Conservation (phyloP, 2,329 filamentous ascomycete species). For the Fusarium mundagurra region DNA sequence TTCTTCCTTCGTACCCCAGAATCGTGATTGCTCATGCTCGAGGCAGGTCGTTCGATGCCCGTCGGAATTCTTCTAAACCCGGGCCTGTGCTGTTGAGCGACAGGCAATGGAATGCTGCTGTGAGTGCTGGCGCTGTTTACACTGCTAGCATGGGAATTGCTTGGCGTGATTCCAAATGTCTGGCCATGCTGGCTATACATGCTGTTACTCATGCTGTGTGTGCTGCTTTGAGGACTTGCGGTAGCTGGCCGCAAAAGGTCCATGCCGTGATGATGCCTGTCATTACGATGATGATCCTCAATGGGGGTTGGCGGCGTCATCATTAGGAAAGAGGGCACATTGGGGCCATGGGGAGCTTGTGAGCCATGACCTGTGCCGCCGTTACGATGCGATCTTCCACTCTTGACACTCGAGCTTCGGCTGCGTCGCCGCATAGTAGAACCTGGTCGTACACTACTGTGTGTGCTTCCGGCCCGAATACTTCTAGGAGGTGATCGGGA, state of each 20-base stretch:
- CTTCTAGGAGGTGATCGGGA: conserved; percentile 68
- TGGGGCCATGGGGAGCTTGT: conserved; percentile 36
- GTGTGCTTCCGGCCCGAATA: conserved; percentile 57
- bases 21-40: conserved; percentile 46
- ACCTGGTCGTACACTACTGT: conserved; percentile 57
- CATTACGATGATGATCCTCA: conserved; percentile 39
- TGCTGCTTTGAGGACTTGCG: conserved; percentile 44
- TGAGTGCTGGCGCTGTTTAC: conserved; percentile 29
- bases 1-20: conserved; percentile 43
- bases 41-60: conserved; percentile 44
- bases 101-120: conserved; percentile 24
- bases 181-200: conserved; percentile 21
- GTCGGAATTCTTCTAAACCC: conserved; percentile 39
- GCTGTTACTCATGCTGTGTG: conserved; percentile 34
- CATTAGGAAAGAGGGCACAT: conserved; percentile 55
- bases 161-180: conserved; percentile 11
- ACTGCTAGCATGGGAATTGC: conserved; percentile 21
- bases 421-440: conserved; percentile 55
- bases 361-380: conserved; percentile 41
- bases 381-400: conserved; percentile 54
- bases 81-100: conserved; percentile 27
- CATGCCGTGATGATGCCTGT: conserved; percentile 38
- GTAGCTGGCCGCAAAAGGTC: conserved; percentile 48
- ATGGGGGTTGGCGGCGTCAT: conserved; percentile 60
- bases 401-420: conserved; percentile 64